Conservation (phyloP, 148 eudicot genomes). For the Chenopodium suecicum region DNA sequence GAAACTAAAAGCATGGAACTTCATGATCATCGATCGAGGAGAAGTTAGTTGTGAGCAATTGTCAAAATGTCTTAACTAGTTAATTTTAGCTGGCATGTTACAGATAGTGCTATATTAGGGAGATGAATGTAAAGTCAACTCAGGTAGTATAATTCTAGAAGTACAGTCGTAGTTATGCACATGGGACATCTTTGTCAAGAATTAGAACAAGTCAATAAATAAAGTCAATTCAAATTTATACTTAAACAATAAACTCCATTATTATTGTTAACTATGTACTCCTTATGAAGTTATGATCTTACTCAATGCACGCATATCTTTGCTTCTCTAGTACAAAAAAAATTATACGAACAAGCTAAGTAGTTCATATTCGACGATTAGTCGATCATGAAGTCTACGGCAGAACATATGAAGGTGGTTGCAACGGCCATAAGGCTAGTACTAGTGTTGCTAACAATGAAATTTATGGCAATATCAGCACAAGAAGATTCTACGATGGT, state of each 20-base stretch:
- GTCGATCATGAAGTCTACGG: background rate
- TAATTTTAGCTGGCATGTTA: constrained; percentile 7
- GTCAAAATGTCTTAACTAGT: background rate
- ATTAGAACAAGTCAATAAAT: background rate
- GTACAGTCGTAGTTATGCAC: background rate
- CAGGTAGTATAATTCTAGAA: background rate
- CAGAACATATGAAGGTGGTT: background rate
- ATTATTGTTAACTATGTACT: background rate
- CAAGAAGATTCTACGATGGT: background rate
- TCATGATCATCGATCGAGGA: background rate
- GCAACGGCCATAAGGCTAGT: background rate
- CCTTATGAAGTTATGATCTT: background rate
- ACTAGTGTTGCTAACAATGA: background rate
- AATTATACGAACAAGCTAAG: background rate
- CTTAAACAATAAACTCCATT: background rate
- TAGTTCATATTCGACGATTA: background rate
- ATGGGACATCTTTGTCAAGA: background rate
- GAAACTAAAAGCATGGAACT: background rate
- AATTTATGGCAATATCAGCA: background rate
- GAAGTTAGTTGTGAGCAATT: background rate
- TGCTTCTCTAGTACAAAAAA: background rate
- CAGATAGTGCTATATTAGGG: background rate
- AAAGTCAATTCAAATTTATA: background rate
- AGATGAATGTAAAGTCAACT: background rate
- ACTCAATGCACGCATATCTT: background rate